These are phyloP conservation scores for Tetrastigma voinierianum DNA, from an alignment of 164 flowering plant species.

Conservation along the genomic window DNA sequence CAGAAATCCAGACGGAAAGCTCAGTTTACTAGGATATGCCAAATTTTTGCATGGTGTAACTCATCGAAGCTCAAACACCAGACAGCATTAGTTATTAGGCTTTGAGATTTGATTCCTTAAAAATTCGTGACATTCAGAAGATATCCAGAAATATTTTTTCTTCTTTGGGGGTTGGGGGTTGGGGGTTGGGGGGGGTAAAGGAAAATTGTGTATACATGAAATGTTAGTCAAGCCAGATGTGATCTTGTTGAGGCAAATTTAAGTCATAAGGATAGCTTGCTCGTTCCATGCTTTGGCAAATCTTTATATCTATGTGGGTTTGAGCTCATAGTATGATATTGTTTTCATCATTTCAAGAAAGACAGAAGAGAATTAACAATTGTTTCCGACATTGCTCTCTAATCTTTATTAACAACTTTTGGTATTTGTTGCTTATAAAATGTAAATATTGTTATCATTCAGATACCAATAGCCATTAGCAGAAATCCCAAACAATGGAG, in stretches of 20 bases:
- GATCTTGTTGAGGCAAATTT: conserved; percentile 1
- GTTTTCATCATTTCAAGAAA: neutral
- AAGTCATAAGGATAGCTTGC: neutral
- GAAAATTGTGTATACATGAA: conserved; percentile 22
- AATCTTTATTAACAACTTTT: no score
- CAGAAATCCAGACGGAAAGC: conserved; percentile 53
- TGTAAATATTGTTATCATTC: no score
- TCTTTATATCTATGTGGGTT: neutral
- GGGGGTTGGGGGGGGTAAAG: no score
- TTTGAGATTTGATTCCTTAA: conserved; percentile 15
- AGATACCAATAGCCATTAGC: no score
- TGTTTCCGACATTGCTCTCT: no score
- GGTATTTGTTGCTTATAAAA: no score
- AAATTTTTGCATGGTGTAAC: conserved; percentile 72
- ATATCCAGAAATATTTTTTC: conserved; percentile 3
- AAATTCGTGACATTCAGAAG: conserved; percentile 8
- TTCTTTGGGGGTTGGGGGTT: neutral
- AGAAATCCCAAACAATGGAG: no score
- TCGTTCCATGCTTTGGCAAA: conserved; percentile 11
- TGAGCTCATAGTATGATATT: neutral
- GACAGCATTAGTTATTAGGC: conserved; percentile 36
- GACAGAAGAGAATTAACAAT: no score
- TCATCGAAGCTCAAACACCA: conserved; percentile 46
- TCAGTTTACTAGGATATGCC: conserved; percentile 57
- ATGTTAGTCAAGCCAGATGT: conserved; percentile 13